These are phyloP conservation scores for Suillus spraguei DNA, from an alignment of 768 basidiomycete species.

Conservation along the genomic window DNA sequence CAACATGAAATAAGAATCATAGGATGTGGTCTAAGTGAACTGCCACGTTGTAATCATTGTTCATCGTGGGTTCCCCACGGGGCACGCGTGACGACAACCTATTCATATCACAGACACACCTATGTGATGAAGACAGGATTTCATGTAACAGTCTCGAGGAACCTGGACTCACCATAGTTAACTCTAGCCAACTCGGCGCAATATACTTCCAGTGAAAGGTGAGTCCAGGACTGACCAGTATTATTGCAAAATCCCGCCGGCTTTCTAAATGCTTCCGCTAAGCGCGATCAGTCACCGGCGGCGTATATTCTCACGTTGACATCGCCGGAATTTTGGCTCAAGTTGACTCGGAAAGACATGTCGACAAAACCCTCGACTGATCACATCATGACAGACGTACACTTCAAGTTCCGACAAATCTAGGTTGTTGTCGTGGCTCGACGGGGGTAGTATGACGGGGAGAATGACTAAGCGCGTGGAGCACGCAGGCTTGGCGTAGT, in stretches of 20 bases:
- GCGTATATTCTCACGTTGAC: not conserved
- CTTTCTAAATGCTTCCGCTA: not conserved
- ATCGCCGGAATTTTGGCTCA: not conserved
- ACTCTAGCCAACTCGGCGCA: not conserved
- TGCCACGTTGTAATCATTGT: slow-evolving; percentile 1
- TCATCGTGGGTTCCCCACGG: slow-evolving; percentile 3
- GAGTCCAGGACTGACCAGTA: not conserved
- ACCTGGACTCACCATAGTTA: not conserved
- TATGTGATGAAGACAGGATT: not conserved
- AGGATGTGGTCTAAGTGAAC: not conserved
- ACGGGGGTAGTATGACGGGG: no score
- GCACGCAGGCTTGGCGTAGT: no score
- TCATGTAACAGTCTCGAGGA: not conserved
- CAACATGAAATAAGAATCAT: not conserved
- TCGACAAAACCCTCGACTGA: not conserved
- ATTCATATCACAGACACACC: not conserved
- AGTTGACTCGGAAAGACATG: not conserved
- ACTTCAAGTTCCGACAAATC: not conserved
- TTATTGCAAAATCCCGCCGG: not conserved
- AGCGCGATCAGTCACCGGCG: no score
- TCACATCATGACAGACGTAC: not conserved
- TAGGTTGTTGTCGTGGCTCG: no score
- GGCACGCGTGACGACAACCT: not conserved
- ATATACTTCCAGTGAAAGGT: not conserved
- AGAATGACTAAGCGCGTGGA: no score